Evolutionary conservation across 108 stramenopile species (phyloP).

Genomic region (Conticribra guillardii): DNA sequence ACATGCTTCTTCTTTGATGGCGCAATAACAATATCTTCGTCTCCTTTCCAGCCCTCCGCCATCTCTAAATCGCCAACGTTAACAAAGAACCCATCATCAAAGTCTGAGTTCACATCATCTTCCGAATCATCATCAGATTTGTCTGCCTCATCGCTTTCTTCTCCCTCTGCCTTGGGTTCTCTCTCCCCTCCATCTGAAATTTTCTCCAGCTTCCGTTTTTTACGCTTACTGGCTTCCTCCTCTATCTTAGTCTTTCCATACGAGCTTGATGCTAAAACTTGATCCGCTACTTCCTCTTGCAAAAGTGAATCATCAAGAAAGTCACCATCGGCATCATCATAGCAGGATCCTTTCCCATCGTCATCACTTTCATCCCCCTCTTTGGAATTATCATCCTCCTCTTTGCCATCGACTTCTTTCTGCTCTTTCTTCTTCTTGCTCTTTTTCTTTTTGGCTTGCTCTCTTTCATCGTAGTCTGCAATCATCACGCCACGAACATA

Average conservation of each 20-base stretch:
- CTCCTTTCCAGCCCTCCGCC: constrained; percentile 74
- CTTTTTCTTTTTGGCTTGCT: constrained; percentile 12
- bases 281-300: constrained; percentile 75
- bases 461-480: constrained; percentile 58
- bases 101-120: constrained; percentile 26
- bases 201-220: constrained; percentile 6
- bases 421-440: constrained; percentile 23
- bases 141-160: not conserved
- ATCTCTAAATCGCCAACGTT: constrained; percentile 86
- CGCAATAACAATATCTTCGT: constrained; percentile 50
- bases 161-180: not conserved
- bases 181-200: constrained; percentile 6
- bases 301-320: constrained; percentile 84
- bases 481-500: constrained; percentile 85
- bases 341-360: constrained; percentile 70
- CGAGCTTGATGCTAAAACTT: constrained; percentile 74
- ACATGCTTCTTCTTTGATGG: constrained; percentile 12
- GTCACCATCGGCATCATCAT: constrained; percentile 53
- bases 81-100: constrained; percentile 88
- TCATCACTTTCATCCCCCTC: constrained; percentile 43
- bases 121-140: constrained; percentile 23
- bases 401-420: not conserved
- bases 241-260: constrained; percentile 78
- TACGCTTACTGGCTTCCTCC: constrained; percentile 53
- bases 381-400: constrained; percentile 1